A percentile compares a stretch with the other conserved stretches of the same genome.
phyloP scores from a whole-genome alignment of 2,329 filamentous ascomycete species.

The Xylaria hypoxylon region DNA sequence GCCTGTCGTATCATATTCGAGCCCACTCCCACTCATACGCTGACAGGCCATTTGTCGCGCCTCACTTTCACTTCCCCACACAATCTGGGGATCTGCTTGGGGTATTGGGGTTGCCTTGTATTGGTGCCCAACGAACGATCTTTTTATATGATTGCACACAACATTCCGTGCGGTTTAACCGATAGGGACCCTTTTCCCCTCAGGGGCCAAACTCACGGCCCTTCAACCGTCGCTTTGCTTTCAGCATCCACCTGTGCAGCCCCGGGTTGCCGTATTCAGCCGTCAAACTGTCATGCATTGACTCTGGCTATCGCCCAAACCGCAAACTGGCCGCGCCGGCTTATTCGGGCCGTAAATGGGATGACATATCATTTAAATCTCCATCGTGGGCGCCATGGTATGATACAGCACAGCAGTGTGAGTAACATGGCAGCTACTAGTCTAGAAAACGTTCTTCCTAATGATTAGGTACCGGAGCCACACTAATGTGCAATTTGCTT shows the following conservation, averaged over 20 bases:
- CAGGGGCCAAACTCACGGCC: slow-evolving; percentile 19
- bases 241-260: slow-evolving; percentile 11
- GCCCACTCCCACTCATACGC: slow-evolving; percentile 27
- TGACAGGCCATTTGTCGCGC: slow-evolving; percentile 30
- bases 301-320: slow-evolving; percentile 4
- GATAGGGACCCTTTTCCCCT: slow-evolving; percentile 10
- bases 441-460: not conserved
- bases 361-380: slow-evolving; percentile 25
- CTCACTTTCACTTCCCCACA: slow-evolving; percentile 37
- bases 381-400: slow-evolving; percentile 3
- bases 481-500: slow-evolving; percentile 1
- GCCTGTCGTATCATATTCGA: slow-evolving; percentile 22
- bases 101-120: slow-evolving; percentile 14
- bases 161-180: slow-evolving; percentile 14
- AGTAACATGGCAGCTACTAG: slow-evolving; percentile 13
- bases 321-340: not conserved
- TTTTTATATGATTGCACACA: slow-evolving; percentile 10
- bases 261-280: slow-evolving; percentile 29
- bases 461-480: slow-evolving; percentile 11
- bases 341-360: slow-evolving; percentile 6
- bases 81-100: slow-evolving; percentile 12
- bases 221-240: slow-evolving; percentile 6
- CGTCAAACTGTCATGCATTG: slow-evolving; percentile 22
- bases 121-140: slow-evolving; percentile 40
- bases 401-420: slow-evolving; percentile 7